Evolutionary conservation across 2,329 filamentous ascomycete species (phyloP).

Genomic region (Shiraia bambusicola): DNA sequence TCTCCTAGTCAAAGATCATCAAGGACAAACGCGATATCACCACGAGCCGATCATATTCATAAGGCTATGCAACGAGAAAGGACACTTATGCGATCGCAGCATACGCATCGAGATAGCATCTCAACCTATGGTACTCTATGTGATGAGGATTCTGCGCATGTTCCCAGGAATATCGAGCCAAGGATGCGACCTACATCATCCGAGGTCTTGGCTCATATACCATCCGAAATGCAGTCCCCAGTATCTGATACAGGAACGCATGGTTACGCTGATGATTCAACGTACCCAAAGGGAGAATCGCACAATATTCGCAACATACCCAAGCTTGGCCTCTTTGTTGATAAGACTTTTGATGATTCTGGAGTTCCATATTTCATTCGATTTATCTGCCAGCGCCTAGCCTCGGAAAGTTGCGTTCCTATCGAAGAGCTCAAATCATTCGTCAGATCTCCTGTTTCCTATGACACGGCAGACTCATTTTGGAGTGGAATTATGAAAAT

Average conservation of each 20-base stretch:
- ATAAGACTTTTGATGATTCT: conserved; percentile 8
- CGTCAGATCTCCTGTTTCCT: no score
- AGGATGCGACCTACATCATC: background rate
- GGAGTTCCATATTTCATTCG: conserved; percentile 33
- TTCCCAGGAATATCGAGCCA: conserved; percentile 16
- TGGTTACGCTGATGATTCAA: background rate
- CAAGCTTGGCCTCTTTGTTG: conserved; percentile 30
- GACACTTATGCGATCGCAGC: conserved; percentile 12
- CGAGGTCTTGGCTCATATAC: background rate
- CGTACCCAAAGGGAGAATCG: conserved; percentile 19
- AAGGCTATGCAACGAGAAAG: conserved; percentile 1
- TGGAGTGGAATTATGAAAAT: conserved; percentile 18
- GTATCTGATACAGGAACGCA: no score
- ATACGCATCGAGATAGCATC: conserved; percentile 12
- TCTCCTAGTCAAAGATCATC: conserved; percentile 25
- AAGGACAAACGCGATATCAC: no score
- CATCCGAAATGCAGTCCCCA: background rate
- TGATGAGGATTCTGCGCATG: conserved; percentile 20
- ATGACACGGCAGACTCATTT: conserved; percentile 14
- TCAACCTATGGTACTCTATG: conserved; percentile 32
- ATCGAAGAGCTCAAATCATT: conserved; percentile 16
- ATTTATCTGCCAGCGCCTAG: conserved; percentile 38
- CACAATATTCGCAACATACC: conserved; percentile 35
- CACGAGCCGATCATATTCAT: conserved; percentile 1
- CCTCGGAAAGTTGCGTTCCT: conserved; percentile 13